Evolutionary conservation across 1,139 yeast species (phyloP), one percentile per base, ranked within the genome.

Genomic region (Yamadazyma siamensis): DNA sequence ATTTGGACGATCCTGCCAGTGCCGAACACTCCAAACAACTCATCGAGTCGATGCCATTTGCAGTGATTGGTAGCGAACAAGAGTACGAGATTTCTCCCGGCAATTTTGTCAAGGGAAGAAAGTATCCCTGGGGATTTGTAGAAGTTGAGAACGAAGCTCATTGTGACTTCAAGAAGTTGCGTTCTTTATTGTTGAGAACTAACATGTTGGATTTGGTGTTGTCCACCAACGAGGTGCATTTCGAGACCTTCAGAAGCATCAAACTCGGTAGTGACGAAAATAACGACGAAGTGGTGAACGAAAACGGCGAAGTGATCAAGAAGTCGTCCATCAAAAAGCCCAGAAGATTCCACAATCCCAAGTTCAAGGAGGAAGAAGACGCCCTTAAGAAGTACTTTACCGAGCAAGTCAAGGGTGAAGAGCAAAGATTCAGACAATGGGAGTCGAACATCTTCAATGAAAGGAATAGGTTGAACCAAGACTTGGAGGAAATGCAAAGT

Each of bases 371-470:
- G 60, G 97, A 91, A 56, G 98, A 94, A 61, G 94, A 86, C 56
- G 84, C 91, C 20, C 72, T 94, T 55, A 88, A 94, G 74, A 83
- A 85, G 61, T 84, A 85, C 58, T 91, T 91, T 62, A 91, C 97
- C n/a, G 97, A 89, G 56, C 97, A 91, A 65, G 96, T 94, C 41
- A 88, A 89, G 65, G 86, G 87, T 29, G 98, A 91, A 64, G 98
- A 94, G 54, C 94, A 86, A 52, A 76, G 98, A 55, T 94, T 91
- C 65, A 82, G 95, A 68, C 95, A 89, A 67, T 91, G 98, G 97
- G 97, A 89, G 63, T 86, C 88, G 47, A 89, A 89, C 55, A 86
- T 91, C 47, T 94, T 88, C 43, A 86, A 85, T 47, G 97, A 89
- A 65, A 81, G 96, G 63, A 87, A 88, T 61, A 79, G 95, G 58